Conservation (phyloP, 768 basidiomycete species). For the Boletellus ananiceps region DNA sequence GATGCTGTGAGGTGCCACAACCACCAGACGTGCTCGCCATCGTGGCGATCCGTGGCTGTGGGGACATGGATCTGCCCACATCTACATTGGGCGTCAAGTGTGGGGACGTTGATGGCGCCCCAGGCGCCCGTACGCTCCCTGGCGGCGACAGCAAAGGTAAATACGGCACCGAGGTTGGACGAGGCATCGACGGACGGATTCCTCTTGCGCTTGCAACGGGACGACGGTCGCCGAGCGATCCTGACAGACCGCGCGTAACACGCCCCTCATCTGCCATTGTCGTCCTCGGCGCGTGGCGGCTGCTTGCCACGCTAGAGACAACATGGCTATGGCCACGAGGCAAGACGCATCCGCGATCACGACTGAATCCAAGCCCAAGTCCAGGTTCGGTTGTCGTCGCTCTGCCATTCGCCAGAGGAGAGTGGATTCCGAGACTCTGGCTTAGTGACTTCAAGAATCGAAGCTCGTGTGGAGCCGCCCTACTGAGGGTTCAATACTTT, state of each 20-base stretch:
- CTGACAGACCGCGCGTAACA: neutral
- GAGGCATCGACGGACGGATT: neutral
- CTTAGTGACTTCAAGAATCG: conserved; percentile 5
- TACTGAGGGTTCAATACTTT: neutral
- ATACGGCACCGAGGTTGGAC: neutral
- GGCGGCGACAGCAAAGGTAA: neutral
- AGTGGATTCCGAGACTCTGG: conserved; percentile 1
- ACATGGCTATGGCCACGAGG: neutral
- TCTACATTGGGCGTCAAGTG: neutral
- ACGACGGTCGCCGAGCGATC: neutral
- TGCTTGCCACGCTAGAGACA: neutral
- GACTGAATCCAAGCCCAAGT: neutral
- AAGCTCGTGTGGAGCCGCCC: conserved; percentile 6
- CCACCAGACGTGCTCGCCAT: neutral
- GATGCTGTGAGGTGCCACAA: neutral
- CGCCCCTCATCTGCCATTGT: neutral
- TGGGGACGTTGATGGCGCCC: neutral
- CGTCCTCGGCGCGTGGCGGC: neutral
- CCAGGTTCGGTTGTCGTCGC: too few relatives aligned
- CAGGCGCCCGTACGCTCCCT: neutral
- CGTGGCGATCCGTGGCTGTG: neutral
- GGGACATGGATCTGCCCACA: neutral
- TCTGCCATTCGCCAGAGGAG: neutral
- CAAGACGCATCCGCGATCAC: neutral
- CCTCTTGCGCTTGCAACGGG: neutral